Evolutionary conservation across 2,329 filamentous ascomycete genomes (phyloP).

Genomic region (Rhexocercosporidium sp.): DNA sequence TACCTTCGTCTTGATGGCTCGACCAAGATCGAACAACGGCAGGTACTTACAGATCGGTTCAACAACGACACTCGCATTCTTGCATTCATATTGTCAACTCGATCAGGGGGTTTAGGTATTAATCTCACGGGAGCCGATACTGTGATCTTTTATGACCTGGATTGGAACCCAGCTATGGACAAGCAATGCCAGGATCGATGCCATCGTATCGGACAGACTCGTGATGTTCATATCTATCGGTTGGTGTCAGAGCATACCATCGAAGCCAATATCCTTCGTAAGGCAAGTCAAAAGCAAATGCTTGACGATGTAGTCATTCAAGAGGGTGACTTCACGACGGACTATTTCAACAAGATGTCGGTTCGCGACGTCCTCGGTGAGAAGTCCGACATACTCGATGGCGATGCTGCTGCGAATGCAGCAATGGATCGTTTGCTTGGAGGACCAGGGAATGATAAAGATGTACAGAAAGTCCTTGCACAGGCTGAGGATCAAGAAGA

Average conservation of each 20-base stretch:
- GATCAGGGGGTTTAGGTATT: constrained; percentile 93
- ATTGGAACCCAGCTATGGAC: constrained; percentile 99
- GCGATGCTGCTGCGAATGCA: constrained; percentile 74
- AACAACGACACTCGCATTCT: constrained; percentile 92
- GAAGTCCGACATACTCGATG: constrained; percentile 57
- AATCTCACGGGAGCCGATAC: constrained; percentile 97
- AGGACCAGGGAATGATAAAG: constrained; percentile 57
- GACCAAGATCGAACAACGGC: constrained; percentile 93
- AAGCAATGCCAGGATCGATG: constrained; percentile 98
- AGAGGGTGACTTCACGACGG: constrained; percentile 96
- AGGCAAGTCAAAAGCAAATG: constrained; percentile 97
- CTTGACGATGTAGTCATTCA: constrained; percentile 98
- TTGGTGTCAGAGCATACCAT: constrained; percentile 94
- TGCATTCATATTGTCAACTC: constrained; percentile 92
- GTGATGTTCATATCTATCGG: constrained; percentile 97
- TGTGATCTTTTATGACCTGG: constrained; percentile 98
- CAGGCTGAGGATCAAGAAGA: constrained; percentile 94
- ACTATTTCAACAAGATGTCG: constrained; percentile 83
- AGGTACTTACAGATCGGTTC: constrained; percentile 95
- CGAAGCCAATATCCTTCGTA: constrained; percentile 95
- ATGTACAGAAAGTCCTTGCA: constrained; percentile 77
- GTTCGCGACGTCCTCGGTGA: constrained; percentile 72
- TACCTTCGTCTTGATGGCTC: constrained; percentile 96
- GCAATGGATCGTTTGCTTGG: constrained; percentile 88
- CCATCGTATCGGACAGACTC: constrained; percentile 95